phyloP scores from a whole-genome alignment of 2,329 filamentous ascomycete genomes.

The Fusarium xyrophilum region DNA sequence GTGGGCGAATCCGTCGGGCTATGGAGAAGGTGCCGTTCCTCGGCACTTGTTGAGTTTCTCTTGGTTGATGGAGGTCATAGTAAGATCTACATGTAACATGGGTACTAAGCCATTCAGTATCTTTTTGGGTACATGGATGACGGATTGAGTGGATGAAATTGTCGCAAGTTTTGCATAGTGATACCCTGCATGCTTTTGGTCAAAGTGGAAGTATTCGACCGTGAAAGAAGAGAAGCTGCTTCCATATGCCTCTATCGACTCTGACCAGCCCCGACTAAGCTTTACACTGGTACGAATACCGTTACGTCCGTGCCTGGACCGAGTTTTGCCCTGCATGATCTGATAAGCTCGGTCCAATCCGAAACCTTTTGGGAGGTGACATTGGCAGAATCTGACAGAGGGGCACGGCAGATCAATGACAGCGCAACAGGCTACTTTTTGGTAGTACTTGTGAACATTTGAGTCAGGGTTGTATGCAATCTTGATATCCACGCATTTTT shows the following conservation, averaged over 20 bases:
- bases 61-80: accelerated
- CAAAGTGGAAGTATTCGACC: accelerated
- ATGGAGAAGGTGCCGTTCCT: not conserved
- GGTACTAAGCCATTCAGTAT: too few relatives aligned
- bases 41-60: not conserved
- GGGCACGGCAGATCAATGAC: too few relatives aligned
- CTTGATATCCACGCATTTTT: not conserved
- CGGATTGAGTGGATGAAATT: not conserved
- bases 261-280: accelerated
- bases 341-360: not conserved
- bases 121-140: too few relatives aligned
- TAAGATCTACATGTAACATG: too few relatives aligned
- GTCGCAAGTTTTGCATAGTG: not conserved
- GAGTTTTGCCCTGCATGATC: not conserved
- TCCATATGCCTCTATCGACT: accelerated
- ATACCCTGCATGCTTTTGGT: accelerated
- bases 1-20: not conserved
- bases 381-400: not conserved
- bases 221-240: accelerated
- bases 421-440: accelerated
- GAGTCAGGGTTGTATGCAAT: accelerated
- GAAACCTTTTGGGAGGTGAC: accelerated
- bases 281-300: accelerated
- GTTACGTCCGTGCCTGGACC: not conserved
- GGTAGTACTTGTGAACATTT: accelerated